Evolutionary conservation across 1,284 basidiomycete species (phyloP), one percentile per base, ranked within the genome.

Genomic region (Malassezia furfur): DNA sequence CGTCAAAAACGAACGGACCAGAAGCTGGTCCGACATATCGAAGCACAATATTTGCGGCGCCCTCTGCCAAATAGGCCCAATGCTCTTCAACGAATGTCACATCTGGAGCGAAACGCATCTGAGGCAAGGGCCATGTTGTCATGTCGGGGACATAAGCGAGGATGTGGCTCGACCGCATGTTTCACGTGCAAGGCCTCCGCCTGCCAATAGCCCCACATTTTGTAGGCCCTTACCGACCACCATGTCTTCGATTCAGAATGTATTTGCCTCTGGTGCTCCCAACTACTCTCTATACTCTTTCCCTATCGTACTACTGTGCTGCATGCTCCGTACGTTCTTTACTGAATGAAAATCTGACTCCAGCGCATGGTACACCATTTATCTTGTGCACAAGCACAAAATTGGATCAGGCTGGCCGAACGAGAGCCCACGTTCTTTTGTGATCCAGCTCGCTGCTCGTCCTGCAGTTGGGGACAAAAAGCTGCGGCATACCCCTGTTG

Each of bases 21-120:
- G 19, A 15, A 19, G 21, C 2, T 9, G 48, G 49, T 1, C 54
- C 54, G 10, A 17, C 25, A 21, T 57, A 57, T 4, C 54, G 32
- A 4, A 47, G 15, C 25, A 57, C 2, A 1, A 57, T 17, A 31
- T 57, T 57, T 11, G 54, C 54, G 2, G 34, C 48, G 3, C 54
- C 54, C 30, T 57, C 54, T 1, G 54, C 54, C 1, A 50, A 19
- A 38, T 57, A 57, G 9, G 5, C 8, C 54, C 54, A 57, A 28
- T 57, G 30, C 15, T 28, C 32, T 34, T 11, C 37, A 39, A 7
- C 9, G 10, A 17, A 39, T 17, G 37, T 3, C 15, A 39, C 10
- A n/a, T 39, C 15, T 10, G 25, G 25, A 4, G 25, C 25, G 7
- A 28, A 7, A 28, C 25, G 25, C 25, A 7, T 28, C 7, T 3